These are phyloP conservation scores for Stentor coeruleus DNA, from an alignment of 73 alveolate species.

Conservation along the genomic window DNA sequence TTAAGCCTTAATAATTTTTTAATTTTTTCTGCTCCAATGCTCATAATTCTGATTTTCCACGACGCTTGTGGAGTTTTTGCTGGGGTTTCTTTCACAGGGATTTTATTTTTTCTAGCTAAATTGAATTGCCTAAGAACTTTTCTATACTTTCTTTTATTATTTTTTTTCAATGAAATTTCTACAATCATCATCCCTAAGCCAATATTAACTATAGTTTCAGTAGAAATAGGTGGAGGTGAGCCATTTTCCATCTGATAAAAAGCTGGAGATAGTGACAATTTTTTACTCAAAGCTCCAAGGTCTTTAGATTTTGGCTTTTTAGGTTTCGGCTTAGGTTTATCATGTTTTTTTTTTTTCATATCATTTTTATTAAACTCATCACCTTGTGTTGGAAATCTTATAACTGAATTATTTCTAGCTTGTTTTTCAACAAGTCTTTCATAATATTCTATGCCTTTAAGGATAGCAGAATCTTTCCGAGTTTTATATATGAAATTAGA, in stretches of 20 bases:
- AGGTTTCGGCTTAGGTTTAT: too few species aligned
- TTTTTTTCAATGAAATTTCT: background rate
- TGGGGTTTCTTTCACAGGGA: background rate
- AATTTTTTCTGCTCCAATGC: background rate
- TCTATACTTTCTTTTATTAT: too few species aligned
- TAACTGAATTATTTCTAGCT: background rate
- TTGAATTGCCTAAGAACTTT: background rate
- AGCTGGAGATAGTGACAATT: background rate
- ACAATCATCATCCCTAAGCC: background rate
- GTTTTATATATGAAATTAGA: background rate
- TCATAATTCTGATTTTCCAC: background rate
- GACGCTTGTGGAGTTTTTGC: background rate
- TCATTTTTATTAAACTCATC: background rate
- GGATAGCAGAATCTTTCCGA: conserved; percentile 9
- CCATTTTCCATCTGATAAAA: background rate
- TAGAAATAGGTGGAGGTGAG: background rate
- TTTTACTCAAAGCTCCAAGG: background rate
- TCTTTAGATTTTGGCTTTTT: too few species aligned
- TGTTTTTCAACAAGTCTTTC: background rate
- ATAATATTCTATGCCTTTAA: conserved; percentile 21
- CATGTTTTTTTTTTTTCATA: background rate
- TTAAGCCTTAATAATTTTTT: too few species aligned
- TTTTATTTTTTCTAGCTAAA: too few species aligned
- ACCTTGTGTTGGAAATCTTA: background rate
- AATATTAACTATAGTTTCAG: background rate